Evolutionary conservation across 169 alveolate genomes (phyloP).

Genomic region (Cryptosporidium ryanae): DNA sequence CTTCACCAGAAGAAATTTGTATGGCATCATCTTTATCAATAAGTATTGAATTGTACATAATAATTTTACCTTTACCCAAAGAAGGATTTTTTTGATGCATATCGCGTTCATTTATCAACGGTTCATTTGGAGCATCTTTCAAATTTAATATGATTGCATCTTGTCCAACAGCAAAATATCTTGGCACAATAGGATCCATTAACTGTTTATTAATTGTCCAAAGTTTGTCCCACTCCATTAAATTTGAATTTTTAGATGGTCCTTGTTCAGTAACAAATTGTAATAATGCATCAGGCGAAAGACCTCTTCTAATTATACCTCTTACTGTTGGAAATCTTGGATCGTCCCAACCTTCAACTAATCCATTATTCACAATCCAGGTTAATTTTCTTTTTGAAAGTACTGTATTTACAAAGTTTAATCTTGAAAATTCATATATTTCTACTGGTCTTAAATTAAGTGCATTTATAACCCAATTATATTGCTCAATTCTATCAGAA

Average conservation of each 20-base stretch:
- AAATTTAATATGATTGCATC: conserved; percentile 78
- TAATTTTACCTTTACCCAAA: conserved; percentile 89
- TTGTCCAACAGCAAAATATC: conserved; percentile 92
- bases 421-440: conserved; percentile 94
- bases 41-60: conserved; percentile 81
- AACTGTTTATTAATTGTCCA: conserved; percentile 97
- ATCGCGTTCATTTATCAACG: conserved; percentile 82
- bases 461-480: conserved; percentile 92
- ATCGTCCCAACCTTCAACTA: conserved; percentile 96
- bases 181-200: conserved; percentile 94
- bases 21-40: conserved; percentile 93
- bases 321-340: conserved; percentile 98
- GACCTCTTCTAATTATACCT: conserved; percentile 98
- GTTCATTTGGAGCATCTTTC: conserved; percentile 82
- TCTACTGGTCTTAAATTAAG: conserved; percentile 89
- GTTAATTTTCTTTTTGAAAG: conserved; percentile 96
- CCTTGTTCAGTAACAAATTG: conserved; percentile 97
- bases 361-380: conserved; percentile 93
- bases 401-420: conserved; percentile 93
- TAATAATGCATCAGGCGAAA: conserved; percentile 95
- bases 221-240: conserved; percentile 99
- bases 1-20: conserved; percentile 90
- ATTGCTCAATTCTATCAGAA: conserved; percentile 95
- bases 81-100: conserved; percentile 94
- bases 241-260: conserved; percentile 94